Evolutionary conservation across 1,284 basidiomycete genomes (phyloP), one percentile per base, ranked within the genome.

Genomic region (Anthracocystis walkeri): DNA sequence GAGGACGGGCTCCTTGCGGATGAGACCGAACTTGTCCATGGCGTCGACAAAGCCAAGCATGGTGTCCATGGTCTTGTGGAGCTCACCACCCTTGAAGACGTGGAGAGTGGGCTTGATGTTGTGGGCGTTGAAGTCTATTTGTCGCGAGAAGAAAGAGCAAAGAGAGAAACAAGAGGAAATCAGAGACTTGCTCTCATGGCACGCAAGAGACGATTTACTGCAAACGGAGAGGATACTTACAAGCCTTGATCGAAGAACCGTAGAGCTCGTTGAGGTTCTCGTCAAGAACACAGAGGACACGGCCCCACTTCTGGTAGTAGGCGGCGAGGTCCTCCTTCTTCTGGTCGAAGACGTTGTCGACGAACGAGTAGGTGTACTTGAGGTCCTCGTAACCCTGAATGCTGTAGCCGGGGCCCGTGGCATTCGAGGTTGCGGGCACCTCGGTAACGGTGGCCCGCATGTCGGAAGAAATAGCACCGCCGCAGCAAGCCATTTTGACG

Each of bases 1-100:
- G 29, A 87, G 82, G 40, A 86, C 86, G 44, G 87, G 87, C 80
- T 87, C 87, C 74, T 87, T 87, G 70, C 87, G 85, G 79, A 87
- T 86, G 33, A 85, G 84, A 58, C 87, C 87, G 75, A 87, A 87
- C 18, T 79, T 71, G 78, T 87, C 86, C 85, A 87, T 87, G 46
- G 87, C 87, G 58, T 87, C 87, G 46, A 87, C 86, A 58, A 87
- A 84, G 51, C 85, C 84, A 52, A 86, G 81, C 86, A 87, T 87
- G 66, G 86, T 87, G 53, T 63, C 60, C 86, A 87, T 86, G 74
- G 79, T 87, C 85, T 87, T 87, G 85, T 87, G 80, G 21, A 87
- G 75, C 82, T 87, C 87, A 62, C 87, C 87, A 20, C 86, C 86
- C 58, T 87, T 86, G 84, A 87, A 85, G 61, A 87, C 75, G 80